phyloP scores from a whole-genome alignment of 2,329 filamentous ascomycete genomes.

The Talaromyces verruculosus region DNA sequence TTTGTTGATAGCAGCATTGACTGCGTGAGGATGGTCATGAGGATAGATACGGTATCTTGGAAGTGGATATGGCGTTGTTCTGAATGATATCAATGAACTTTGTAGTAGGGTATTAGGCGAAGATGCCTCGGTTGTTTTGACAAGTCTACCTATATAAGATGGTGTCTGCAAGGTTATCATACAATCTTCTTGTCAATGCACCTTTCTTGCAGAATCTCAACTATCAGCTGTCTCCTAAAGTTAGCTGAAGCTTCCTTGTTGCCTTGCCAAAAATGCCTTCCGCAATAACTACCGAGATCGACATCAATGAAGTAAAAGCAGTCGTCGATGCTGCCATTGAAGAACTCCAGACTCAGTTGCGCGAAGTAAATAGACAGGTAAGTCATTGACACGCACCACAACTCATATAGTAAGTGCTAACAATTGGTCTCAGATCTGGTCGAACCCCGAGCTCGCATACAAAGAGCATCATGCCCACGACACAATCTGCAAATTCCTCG shows the following conservation, averaged over 20 bases:
- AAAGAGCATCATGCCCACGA: conserved; percentile 25
- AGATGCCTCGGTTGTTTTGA: not conserved
- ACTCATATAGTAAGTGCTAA: not conserved
- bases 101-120: not conserved
- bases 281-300: not conserved
- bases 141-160: conserved; percentile 2
- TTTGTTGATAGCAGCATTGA: not conserved
- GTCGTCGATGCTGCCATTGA: conserved; percentile 8
- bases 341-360: not conserved
- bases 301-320: conserved; percentile 5
- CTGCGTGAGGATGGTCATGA: not conserved
- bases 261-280: conserved; percentile 3
- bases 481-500: conserved; percentile 23
- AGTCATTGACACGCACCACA: not conserved
- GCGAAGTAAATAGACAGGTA: not conserved
- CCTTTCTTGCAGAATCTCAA: not conserved
- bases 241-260: not conserved
- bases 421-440: conserved; percentile 19
- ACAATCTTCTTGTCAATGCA: not conserved
- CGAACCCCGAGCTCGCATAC: conserved; percentile 25
- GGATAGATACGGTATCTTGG: not conserved
- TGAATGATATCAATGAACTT: not conserved
- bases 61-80: not conserved
- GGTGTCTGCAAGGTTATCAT: not conserved
- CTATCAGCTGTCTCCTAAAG: not conserved